Conservation (phyloP, 1,139 yeast species). For the Casaregolazyma suthepensis region DNA sequence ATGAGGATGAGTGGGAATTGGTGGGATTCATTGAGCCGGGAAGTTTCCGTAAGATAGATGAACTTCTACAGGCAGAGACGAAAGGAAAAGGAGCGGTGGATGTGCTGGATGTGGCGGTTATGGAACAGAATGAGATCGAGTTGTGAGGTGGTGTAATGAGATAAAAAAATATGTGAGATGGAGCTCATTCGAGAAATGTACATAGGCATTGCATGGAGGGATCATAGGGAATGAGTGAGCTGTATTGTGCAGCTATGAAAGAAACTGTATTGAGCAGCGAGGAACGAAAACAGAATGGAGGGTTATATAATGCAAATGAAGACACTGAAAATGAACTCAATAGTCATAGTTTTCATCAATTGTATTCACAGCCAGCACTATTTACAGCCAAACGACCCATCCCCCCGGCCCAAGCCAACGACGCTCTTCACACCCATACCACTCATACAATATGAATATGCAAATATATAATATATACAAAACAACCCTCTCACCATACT, state of each 20-base stretch:
- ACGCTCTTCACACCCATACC: background rate
- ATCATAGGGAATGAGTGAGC: too few species aligned
- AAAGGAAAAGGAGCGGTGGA: constrained; percentile 64
- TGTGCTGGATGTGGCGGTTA: constrained; percentile 85
- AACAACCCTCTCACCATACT: constrained; percentile 27
- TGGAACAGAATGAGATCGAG: constrained; percentile 48
- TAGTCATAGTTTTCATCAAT: too few species aligned
- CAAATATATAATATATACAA: background rate
- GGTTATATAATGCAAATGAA: too few species aligned
- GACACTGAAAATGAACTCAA: too few species aligned
- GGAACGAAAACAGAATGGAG: too few species aligned
- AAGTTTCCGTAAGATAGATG: constrained; percentile 58
- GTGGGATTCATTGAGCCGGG: constrained; percentile 36
- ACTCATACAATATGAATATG: background rate
- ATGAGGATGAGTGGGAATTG: constrained; percentile 48
- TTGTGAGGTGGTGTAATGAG: constrained; percentile 15
- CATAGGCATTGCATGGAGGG: background rate
- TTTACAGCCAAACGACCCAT: too few species aligned
- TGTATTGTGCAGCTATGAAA: too few species aligned
- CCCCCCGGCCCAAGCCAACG: too few species aligned
- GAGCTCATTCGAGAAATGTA: background rate
- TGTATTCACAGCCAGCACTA: too few species aligned
- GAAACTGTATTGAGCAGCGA: background rate
- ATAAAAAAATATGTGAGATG: background rate
- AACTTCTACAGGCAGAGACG: constrained; percentile 49